Conservation (phyloP, 2,329 filamentous ascomycete genomes). For the Xylariaceae sp. region DNA sequence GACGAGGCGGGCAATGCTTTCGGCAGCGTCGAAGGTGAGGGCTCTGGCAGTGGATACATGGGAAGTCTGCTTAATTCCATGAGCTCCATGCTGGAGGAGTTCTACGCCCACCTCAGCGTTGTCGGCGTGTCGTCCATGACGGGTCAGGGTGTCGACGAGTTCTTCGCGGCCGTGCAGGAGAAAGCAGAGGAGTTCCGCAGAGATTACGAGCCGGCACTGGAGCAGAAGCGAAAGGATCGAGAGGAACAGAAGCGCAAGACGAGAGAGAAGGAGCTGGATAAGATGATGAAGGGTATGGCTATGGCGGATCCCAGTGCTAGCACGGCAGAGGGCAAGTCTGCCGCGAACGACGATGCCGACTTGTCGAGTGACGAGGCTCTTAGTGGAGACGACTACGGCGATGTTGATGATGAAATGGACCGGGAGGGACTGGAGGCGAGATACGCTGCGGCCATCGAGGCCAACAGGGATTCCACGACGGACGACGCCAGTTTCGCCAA, state of each 20-base stretch:
- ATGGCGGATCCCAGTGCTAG: slow-evolving; percentile 32
- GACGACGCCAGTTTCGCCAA: slow-evolving; percentile 59
- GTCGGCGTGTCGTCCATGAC: slow-evolving; percentile 93
- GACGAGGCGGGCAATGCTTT: slow-evolving; percentile 77
- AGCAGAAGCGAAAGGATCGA: slow-evolving; percentile 68
- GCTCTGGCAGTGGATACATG: slow-evolving; percentile 90
- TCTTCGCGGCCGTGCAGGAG: slow-evolving; percentile 81
- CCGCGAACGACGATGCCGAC: slow-evolving; percentile 46
- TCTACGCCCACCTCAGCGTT: slow-evolving; percentile 88
- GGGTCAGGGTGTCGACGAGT: slow-evolving; percentile 84
- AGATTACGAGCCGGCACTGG: slow-evolving; percentile 89
- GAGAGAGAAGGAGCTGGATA: slow-evolving; percentile 77
- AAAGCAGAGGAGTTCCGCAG: slow-evolving; percentile 84
- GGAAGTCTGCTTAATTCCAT: slow-evolving; percentile 92
- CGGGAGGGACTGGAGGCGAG: slow-evolving; percentile 65
- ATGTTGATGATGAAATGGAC: slow-evolving; percentile 54
- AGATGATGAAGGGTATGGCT: slow-evolving; percentile 90
- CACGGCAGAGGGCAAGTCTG: slow-evolving; percentile 17
- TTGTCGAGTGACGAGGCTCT: slow-evolving; percentile 44
- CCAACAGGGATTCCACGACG: slow-evolving; percentile 47
- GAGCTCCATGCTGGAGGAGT: slow-evolving; percentile 95
- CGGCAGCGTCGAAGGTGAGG: slow-evolving; percentile 64
- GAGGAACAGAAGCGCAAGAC: slow-evolving; percentile 67
- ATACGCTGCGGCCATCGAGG: slow-evolving; percentile 69
- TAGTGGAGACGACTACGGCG: slow-evolving; percentile 54